Evolutionary conservation across 2,329 filamentous ascomycete genomes (phyloP).

Genomic region (Alternaria angustiovoidea): DNA sequence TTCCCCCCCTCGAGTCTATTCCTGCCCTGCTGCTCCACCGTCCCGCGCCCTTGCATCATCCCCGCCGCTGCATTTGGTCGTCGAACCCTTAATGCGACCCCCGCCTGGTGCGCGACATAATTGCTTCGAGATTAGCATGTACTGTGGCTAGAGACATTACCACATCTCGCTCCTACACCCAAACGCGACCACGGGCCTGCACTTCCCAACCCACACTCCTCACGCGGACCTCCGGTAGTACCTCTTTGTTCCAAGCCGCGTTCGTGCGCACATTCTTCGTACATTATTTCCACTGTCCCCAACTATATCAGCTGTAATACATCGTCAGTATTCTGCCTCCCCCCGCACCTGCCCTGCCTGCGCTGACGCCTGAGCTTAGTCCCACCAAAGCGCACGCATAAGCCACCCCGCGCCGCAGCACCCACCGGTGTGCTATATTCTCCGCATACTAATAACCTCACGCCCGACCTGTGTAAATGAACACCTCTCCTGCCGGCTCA

Average conservation of each 20-base stretch:
- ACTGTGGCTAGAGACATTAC: constrained; percentile 40
- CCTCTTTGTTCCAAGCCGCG: constrained; percentile 32
- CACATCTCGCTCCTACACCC: constrained; percentile 1
- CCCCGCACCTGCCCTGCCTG: constrained; percentile 22
- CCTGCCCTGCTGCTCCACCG: constrained; percentile 2
- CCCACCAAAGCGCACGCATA: constrained; percentile 36
- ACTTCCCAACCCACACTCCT: constrained; percentile 42
- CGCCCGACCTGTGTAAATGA: constrained; percentile 24
- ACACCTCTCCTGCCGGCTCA: constrained; percentile 23
- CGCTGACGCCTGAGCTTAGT: constrained; percentile 49
- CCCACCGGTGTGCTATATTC: constrained; percentile 7
- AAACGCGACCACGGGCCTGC: constrained; percentile 37
- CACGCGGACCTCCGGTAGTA: constrained; percentile 11
- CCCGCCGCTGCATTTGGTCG: constrained; percentile 29
- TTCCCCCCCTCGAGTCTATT: constrained; percentile 3
- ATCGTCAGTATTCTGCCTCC: constrained; percentile 25
- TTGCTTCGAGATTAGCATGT: constrained; percentile 52
- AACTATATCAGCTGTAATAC: constrained; percentile 21
- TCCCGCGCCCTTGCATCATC: constrained; percentile 44
- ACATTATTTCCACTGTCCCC: constrained; percentile 28
- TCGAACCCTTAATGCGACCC: constrained; percentile 51
- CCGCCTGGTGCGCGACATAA: constrained; percentile 49
- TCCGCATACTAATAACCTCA: constrained; percentile 14
- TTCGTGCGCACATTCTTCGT: constrained; percentile 38
- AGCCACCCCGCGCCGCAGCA: constrained; percentile 31